These are phyloP conservation scores for Podaxis mareebaensis DNA, from an alignment of 768 basidiomycete species.

Conservation along the genomic window DNA sequence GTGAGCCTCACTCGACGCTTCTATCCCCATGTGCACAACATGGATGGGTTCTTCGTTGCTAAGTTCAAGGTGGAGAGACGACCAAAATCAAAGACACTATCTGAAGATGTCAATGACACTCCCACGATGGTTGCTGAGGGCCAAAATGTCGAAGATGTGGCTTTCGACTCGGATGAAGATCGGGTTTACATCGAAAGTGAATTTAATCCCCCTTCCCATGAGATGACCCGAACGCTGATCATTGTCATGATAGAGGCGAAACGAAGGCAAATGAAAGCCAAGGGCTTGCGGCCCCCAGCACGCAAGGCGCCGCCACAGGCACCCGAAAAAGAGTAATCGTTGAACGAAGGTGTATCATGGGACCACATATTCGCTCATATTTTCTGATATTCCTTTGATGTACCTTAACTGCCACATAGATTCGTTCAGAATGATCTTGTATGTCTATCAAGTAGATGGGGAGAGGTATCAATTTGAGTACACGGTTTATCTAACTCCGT, in stretches of 20 bases:
- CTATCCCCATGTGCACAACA: slow-evolving; percentile 98
- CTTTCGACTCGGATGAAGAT: slow-evolving; percentile 80
- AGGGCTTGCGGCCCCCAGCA: slow-evolving; percentile 67
- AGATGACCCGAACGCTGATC: slow-evolving; percentile 51
- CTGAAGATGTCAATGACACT: slow-evolving; percentile 29
- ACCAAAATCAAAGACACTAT: slow-evolving; percentile 42
- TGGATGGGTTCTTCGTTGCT: slow-evolving; percentile 99
- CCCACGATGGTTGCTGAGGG: slow-evolving; percentile 25
- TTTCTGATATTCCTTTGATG: background rate
- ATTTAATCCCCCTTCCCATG: slow-evolving; percentile 35
- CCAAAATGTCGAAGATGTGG: slow-evolving; percentile 28
- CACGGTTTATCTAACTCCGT: background rate
- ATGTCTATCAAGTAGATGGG: background rate
- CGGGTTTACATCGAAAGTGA: slow-evolving; percentile 75
- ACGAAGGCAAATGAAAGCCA: slow-evolving; percentile 74
- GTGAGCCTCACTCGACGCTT: slow-evolving; percentile 84
- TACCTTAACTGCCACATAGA: background rate
- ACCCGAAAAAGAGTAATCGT: slow-evolving; percentile 28
- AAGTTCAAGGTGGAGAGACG: slow-evolving; percentile 95
- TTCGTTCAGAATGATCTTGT: background rate
- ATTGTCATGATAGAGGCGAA: slow-evolving; percentile 55
- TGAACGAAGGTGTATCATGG: background rate
- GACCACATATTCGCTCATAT: background rate
- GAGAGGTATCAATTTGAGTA: background rate
- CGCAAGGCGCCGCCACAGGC: slow-evolving; percentile 35